Evolutionary conservation across 148 eudicot species (phyloP).

Genomic region (Cornus kousa): DNA sequence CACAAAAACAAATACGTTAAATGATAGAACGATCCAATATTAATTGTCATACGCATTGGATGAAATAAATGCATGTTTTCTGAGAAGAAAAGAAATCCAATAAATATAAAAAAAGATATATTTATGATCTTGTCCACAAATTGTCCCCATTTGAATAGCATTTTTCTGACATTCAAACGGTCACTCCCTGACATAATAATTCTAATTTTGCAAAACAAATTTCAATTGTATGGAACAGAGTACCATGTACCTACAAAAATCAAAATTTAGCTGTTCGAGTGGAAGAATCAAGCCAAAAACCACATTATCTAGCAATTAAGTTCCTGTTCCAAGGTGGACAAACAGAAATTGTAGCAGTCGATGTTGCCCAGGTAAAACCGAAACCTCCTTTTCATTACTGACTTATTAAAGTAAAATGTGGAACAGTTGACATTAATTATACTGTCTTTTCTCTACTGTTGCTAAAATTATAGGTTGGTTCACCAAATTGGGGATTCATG

Average conservation of each 20-base stretch:
- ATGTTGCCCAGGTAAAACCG: slow-evolving; percentile 54
- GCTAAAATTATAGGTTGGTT: slow-evolving; percentile 42
- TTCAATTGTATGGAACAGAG: slow-evolving; percentile 35
- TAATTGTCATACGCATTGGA: too few species aligned
- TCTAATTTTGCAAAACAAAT: too few species aligned
- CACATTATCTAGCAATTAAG: slow-evolving; percentile 66
- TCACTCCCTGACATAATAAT: too few species aligned
- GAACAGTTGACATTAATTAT: too few species aligned
- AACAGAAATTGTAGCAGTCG: slow-evolving; percentile 70
- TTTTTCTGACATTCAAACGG: too few species aligned
- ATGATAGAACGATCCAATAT: not conserved
- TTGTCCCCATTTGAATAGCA: too few species aligned
- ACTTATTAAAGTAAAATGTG: not conserved
- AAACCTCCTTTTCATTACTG: not conserved
- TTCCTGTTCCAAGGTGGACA: slow-evolving; percentile 90
- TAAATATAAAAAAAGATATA: too few species aligned
- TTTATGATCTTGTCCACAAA: too few species aligned
- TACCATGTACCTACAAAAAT: slow-evolving; percentile 71
- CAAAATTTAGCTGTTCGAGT: slow-evolving; percentile 64
- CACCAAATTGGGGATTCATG: slow-evolving; percentile 54
- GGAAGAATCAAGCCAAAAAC: slow-evolving; percentile 63
- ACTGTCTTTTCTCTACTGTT: too few species aligned
- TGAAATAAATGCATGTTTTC: too few species aligned
- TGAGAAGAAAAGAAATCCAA: too few species aligned
- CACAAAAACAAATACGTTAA: not conserved